Percentiles rank a stretch among this genome's conserved stretches.
Evolutionary conservation across 2,329 filamentous ascomycete genomes (phyloP).

Genomic region (Alternaria arborescens): DNA sequence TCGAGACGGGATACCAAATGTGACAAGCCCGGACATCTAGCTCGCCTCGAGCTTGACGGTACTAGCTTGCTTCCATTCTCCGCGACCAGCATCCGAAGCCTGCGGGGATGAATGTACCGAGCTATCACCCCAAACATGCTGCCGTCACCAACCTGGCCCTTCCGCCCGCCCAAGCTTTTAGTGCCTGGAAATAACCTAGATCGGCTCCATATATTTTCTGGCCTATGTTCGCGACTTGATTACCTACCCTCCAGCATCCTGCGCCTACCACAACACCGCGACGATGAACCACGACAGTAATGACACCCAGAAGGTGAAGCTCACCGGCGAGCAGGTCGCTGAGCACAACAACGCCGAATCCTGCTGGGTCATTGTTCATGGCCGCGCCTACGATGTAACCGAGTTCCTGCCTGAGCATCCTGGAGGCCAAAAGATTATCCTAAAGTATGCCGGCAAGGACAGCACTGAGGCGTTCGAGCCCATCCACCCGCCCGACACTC

Average conservation of each 20-base stretch:
- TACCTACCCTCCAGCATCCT: slow-evolving; percentile 6
- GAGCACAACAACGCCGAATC: slow-evolving; percentile 83
- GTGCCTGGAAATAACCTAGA: slow-evolving; percentile 33
- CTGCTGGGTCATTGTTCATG: slow-evolving; percentile 76
- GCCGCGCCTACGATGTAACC: slow-evolving; percentile 72
- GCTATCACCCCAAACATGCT: slow-evolving; percentile 26
- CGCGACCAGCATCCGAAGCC: slow-evolving; percentile 25
- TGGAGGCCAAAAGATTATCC: slow-evolving; percentile 82
- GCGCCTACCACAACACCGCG: slow-evolving; percentile 22
- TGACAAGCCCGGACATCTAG: slow-evolving; percentile 2
- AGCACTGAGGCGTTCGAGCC: slow-evolving; percentile 60
- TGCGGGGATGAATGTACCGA: slow-evolving; percentile 45
- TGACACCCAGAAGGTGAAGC: slow-evolving; percentile 53
- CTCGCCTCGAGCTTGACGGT: not conserved
- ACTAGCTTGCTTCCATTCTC: not conserved
- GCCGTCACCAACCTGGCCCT: slow-evolving; percentile 45
- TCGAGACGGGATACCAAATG: slow-evolving; percentile 5
- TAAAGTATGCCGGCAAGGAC: slow-evolving; percentile 73
- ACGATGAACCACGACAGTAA: slow-evolving; percentile 57
- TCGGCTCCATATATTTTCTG: slow-evolving; percentile 17
- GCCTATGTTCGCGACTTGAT: slow-evolving; percentile 9
- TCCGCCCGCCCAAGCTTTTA: slow-evolving; percentile 30
- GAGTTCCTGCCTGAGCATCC: slow-evolving; percentile 71
- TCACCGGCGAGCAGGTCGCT: slow-evolving; percentile 61
- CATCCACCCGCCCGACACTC: slow-evolving; percentile 61